Evolutionary conservation across 306 rosid genomes (phyloP), one percentile per base, ranked within the genome.

Genomic region (Cucumis cinereus): DNA sequence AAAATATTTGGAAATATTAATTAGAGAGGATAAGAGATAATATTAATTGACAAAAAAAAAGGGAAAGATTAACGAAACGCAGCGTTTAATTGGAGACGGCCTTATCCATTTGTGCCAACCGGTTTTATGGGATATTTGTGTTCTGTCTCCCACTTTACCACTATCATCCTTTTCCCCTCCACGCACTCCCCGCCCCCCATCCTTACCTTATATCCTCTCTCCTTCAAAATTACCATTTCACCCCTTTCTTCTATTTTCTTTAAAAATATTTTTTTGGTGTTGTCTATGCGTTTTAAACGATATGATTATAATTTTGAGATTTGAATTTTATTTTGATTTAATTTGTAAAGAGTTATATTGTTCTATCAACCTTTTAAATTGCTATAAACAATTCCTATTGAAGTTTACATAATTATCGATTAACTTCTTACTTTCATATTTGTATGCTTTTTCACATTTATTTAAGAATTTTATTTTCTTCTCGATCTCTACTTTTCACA

Each of bases 21-120:
- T 76, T 59, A 74, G 22, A 16, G 9, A 5, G 35, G 56, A 30
- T 30, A 30, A 0, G 22, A 36, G 33, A 54, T 38, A 74, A 74
- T 7, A 36, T 12, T 54, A 74, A 55, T 54, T 33, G 6, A 8
- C 14, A 13, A 53, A 7, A 9, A 38, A 49, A 72, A 73, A 41
- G 16, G 26, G 22, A 24, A 17, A 41, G 55, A 24, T 71, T 49
- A 47, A 13, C 41, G 0, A 47, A 71, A 71, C 58, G 75, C 58
- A 26, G 38, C 75, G 74, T 68, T 68, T 68, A 1, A 40, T 10
- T 23, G 58, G 57, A 47, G 54, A 47, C 57, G 52, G 75, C 26
- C 81, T 79, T 73, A 64, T 83, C 86, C 86, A 64, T 72, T 49
- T 68, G 7, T 43, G 71, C 38, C 55, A 52, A 6, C 76, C 40